Percentiles rank a stretch among this genome's conserved stretches.
Evolutionary conservation across 148 eudicot species (phyloP).

Genomic region (Camellia lanceoleosa): DNA sequence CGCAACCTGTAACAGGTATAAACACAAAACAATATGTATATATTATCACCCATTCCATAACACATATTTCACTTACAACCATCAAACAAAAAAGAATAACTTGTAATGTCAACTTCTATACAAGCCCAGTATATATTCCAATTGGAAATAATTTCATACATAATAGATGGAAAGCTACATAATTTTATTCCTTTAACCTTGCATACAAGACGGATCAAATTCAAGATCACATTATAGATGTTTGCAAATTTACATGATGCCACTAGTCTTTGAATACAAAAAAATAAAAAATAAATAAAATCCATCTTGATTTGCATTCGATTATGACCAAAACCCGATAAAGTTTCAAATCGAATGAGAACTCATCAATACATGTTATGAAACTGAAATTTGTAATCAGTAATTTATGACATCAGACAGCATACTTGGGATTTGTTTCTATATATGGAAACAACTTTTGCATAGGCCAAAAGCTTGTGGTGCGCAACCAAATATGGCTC

Average conservation of each 20-base stretch:
- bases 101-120: too few relatives aligned
- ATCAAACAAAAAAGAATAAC: too few relatives aligned
- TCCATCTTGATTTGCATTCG: neutral
- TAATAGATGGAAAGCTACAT: too few relatives aligned
- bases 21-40: too few relatives aligned
- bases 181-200: neutral
- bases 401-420: neutral
- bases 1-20: too few relatives aligned
- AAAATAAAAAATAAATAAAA: neutral
- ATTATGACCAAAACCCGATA: neutral
- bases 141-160: too few relatives aligned
- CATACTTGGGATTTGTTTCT: constrained; percentile 60
- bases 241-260: neutral
- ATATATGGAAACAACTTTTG: constrained; percentile 63
- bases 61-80: too few relatives aligned
- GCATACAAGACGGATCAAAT: neutral
- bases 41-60: too few relatives aligned
- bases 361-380: neutral
- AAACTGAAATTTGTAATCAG: neutral
- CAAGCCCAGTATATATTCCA: too few relatives aligned
- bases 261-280: neutral
- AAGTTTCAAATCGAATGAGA: neutral
- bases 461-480: constrained; percentile 81
- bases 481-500: constrained; percentile 70
- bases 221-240: neutral